Evolutionary conservation across 208 protist species (phyloP).

Genomic region (Eutreptiella sp.): DNA sequence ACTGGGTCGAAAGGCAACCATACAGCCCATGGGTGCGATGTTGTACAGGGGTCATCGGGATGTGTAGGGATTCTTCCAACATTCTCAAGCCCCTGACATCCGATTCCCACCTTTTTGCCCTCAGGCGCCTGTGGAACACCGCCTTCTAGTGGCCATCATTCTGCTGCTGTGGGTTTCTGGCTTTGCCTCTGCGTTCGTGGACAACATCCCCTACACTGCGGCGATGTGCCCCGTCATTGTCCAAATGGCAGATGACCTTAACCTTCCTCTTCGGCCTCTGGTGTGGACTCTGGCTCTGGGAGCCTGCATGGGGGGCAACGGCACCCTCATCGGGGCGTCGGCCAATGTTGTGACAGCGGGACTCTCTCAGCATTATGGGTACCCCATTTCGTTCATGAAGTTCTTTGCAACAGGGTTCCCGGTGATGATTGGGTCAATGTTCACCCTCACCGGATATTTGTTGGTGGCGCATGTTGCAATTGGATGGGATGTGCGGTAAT

Average conservation of each 20-base stretch:
- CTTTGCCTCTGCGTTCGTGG: constrained; percentile 36
- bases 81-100: background rate
- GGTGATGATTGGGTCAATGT: constrained; percentile 37
- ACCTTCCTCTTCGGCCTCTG: constrained; percentile 43
- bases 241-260: constrained; percentile 22
- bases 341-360: constrained; percentile 47
- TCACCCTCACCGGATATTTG: constrained; percentile 38
- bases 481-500: constrained; percentile 20
- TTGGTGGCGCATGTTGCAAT: constrained; percentile 25
- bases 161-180: constrained; percentile 46
- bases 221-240: constrained; percentile 45
- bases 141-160: constrained; percentile 32
- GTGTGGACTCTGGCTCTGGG: constrained; percentile 50
- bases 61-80: too few species aligned
- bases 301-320: constrained; percentile 51
- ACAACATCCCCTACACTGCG: constrained; percentile 35
- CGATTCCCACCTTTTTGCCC: background rate
- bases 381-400: constrained; percentile 34
- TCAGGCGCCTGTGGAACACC: background rate
- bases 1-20: too few species aligned
- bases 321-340: constrained; percentile 49
- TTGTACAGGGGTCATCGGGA: too few species aligned
- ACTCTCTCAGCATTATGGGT: constrained; percentile 34
- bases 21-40: too few species aligned
- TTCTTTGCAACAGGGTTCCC: constrained; percentile 43